Conservation (phyloP, 805 yeast genomes). For the Candida koratica region DNA sequence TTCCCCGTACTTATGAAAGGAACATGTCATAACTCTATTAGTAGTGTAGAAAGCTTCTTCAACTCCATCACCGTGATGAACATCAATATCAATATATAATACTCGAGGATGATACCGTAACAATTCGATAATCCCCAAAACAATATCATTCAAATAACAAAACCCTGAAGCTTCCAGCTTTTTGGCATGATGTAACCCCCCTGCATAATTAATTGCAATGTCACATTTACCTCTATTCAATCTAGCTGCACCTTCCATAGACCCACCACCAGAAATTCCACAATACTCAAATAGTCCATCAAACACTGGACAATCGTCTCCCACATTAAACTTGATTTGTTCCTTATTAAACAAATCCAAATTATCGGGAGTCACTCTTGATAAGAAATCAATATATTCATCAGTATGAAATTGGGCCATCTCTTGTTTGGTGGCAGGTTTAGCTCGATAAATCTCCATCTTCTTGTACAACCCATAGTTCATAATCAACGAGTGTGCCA, state of each 20-base stretch:
- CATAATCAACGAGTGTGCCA: constrained; percentile 97
- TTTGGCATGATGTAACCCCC: constrained; percentile 98
- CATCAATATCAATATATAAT: constrained; percentile 87
- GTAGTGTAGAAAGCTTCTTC: constrained; percentile 96
- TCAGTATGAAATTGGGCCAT: constrained; percentile 98
- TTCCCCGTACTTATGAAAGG: constrained; percentile 94
- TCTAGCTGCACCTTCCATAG: constrained; percentile 89
- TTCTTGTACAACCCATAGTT: constrained; percentile 93
- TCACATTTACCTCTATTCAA: constrained; percentile 85
- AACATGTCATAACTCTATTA: constrained; percentile 93
- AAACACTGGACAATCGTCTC: constrained; percentile 94
- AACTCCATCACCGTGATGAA: constrained; percentile 98
- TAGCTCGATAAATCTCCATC: constrained; percentile 96
- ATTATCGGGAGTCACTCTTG: constrained; percentile 89
- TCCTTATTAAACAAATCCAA: constrained; percentile 83
- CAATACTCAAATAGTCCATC: constrained; percentile 94
- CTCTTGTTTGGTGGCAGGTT: constrained; percentile 96
- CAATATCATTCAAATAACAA: constrained; percentile 94
- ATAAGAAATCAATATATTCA: constrained; percentile 89
- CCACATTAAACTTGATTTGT: constrained; percentile 88
- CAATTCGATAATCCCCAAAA: constrained; percentile 79
- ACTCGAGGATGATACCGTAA: constrained; percentile 89
- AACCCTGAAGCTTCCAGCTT: constrained; percentile 94
- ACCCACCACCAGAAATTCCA: constrained; percentile 88
- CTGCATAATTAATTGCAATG: constrained; percentile 94